Conservation (phyloP, 2,329 filamentous ascomycete genomes). For the Aureobasidium sp. region DNA sequence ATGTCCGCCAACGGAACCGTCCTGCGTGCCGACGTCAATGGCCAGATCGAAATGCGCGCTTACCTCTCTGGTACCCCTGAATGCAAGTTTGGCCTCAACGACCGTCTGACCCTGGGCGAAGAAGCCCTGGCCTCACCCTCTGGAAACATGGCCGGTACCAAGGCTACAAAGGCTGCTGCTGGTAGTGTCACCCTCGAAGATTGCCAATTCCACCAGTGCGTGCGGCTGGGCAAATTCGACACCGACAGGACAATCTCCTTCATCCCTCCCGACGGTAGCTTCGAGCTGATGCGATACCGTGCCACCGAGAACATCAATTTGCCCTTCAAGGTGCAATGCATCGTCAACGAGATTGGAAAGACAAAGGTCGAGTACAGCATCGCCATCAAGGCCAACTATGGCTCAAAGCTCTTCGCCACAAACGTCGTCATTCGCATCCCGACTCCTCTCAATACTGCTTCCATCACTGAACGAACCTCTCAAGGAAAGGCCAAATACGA, state of each 20-base stretch:
- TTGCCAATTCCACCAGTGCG: slow-evolving; percentile 98
- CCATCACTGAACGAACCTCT: slow-evolving; percentile 83
- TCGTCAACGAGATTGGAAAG: slow-evolving; percentile 94
- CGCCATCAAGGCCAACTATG: slow-evolving; percentile 93
- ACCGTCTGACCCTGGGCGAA: slow-evolving; percentile 78
- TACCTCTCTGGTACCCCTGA: slow-evolving; percentile 94
- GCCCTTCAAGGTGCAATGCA: slow-evolving; percentile 97
- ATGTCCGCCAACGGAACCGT: slow-evolving; percentile 98
- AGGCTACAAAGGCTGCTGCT: slow-evolving; percentile 89
- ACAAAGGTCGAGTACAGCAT: slow-evolving; percentile 99
- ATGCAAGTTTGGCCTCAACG: slow-evolving; percentile 98
- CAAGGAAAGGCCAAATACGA: slow-evolving; percentile 99
- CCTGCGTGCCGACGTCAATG: slow-evolving; percentile 88
- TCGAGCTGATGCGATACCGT: slow-evolving; percentile 97
- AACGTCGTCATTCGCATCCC: slow-evolving; percentile 93
- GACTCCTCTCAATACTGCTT: slow-evolving; percentile 91
- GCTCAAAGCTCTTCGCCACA: slow-evolving; percentile 89
- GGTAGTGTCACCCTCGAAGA: slow-evolving; percentile 94
- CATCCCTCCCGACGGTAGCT: slow-evolving; percentile 92
- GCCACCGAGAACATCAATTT: slow-evolving; percentile 98
- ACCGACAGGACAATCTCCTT: slow-evolving; percentile 95
- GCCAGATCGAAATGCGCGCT: slow-evolving; percentile 96
- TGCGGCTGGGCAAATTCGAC: slow-evolving; percentile 95
- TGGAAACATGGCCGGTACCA: slow-evolving; percentile 70
- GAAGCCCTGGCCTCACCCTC: slow-evolving; percentile 51